Evolutionary conservation across 257 asterid species (phyloP).

Genomic region (Apocynum venetum): DNA sequence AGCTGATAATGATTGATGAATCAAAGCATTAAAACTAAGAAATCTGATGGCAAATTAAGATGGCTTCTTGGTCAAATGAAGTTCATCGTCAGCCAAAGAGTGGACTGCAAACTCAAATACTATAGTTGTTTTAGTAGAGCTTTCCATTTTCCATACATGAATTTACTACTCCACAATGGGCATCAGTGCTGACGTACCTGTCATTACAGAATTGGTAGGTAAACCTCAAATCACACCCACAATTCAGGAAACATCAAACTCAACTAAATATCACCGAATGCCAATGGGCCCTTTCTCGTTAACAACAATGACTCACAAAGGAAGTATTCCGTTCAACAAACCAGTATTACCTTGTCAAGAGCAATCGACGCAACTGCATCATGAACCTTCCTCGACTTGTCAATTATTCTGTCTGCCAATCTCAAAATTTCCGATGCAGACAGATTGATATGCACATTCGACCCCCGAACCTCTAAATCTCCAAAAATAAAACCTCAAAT

Average conservation of each 20-base stretch:
- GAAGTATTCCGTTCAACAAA: not conserved
- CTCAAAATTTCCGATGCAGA: constrained; percentile 72
- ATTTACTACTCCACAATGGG: not conserved
- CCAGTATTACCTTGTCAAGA: constrained; percentile 60
- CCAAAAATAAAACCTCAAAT: not conserved
- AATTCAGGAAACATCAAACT: not conserved
- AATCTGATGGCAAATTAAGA: not conserved
- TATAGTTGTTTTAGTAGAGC: not conserved
- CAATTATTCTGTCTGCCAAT: constrained; percentile 66
- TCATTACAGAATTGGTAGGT: not conserved
- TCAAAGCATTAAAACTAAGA: not conserved
- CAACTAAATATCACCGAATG: not conserved
- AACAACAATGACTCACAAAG: not conserved
- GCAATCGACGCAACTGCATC: constrained; percentile 87
- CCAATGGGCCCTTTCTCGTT: not conserved
- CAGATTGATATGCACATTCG: constrained; percentile 47
- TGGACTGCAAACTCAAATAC: not conserved
- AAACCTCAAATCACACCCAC: not conserved
- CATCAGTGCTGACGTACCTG: not conserved
- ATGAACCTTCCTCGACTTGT: constrained; percentile 65
- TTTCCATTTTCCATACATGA: not conserved
- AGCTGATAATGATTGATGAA: not conserved
- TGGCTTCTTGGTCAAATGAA: not conserved
- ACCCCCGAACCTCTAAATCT: constrained; percentile 61
- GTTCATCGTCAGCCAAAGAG: not conserved